These are phyloP conservation scores for Glycine latifolia DNA, from an alignment of 306 rosid genomes.

Conservation along the genomic window DNA sequence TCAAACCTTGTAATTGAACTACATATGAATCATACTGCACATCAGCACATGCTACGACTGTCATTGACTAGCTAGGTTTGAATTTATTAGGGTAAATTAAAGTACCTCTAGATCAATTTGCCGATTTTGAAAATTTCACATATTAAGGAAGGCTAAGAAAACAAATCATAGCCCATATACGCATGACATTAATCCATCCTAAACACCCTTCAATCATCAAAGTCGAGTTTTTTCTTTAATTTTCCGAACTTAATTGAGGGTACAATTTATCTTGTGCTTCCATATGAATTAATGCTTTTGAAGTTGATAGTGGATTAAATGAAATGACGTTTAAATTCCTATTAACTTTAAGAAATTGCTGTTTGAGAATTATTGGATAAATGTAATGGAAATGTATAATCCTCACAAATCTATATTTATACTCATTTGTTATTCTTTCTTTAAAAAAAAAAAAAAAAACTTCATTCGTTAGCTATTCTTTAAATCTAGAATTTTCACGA, in stretches of 20 bases:
- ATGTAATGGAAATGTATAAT: neutral
- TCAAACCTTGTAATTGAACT: constrained; percentile 10
- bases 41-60: constrained; percentile 45
- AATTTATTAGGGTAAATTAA: constrained; percentile 23
- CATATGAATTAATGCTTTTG: too few relatives aligned
- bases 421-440: neutral
- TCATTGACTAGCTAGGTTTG: constrained; percentile 38
- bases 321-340: neutral
- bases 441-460: neutral
- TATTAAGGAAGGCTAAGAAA: constrained; percentile 12
- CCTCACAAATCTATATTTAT: neutral
- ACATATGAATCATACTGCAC: constrained; percentile 9
- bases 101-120: neutral
- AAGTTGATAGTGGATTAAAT: neutral
- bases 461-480: neutral
- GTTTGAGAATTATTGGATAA: neutral
- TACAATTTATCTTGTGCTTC: too few relatives aligned
- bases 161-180: constrained; percentile 1
- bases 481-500: neutral
- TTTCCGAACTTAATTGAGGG: neutral
- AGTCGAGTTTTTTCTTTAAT: constrained; percentile 5
- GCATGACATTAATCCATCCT: neutral
- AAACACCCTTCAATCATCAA: neutral
- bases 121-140: neutral
- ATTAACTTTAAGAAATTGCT: neutral